phyloP scores from a whole-genome alignment of 805 yeast genomes.

The Cyberlindnera galapagoensis region DNA sequence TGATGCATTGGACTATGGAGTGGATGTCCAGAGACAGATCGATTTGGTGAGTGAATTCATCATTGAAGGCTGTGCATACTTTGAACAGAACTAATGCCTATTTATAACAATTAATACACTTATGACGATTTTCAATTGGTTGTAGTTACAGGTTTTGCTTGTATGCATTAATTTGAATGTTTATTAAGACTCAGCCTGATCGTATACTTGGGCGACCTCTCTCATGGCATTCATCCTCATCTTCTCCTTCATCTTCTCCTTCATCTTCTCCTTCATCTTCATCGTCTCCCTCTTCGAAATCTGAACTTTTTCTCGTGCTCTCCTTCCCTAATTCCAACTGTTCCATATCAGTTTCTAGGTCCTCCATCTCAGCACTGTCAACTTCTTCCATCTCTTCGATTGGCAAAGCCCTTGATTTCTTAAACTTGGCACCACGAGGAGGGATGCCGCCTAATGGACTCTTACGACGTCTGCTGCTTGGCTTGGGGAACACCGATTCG shows the following conservation, averaged over 20 bases:
- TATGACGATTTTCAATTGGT: no score
- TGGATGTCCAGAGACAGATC: conserved; percentile 48
- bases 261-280: conserved; percentile 16
- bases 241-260: no score
- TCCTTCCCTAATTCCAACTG: conserved; percentile 15
- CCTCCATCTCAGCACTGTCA: conserved; percentile 14
- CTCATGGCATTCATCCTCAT: no score
- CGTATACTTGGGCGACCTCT: no score
- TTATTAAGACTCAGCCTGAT: no score
- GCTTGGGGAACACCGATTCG: conserved; percentile 20
- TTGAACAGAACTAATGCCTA: conserved; percentile 12
- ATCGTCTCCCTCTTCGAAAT: conserved; percentile 18
- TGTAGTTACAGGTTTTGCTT: no score
- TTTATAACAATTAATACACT: no score
- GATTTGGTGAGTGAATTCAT: conserved; percentile 31
- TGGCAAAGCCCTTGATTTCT: conserved; percentile 10
- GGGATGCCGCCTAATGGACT: conserved; percentile 23
- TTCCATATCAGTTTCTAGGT: conserved; percentile 19
- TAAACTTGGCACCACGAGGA: conserved; percentile 17
- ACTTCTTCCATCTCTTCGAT: conserved; percentile 22
- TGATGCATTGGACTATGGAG: conserved; percentile 56
- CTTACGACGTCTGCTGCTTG: conserved; percentile 18
- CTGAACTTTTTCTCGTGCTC: conserved; percentile 20
- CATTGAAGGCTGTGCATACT: conserved; percentile 10
- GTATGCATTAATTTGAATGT: no score